These are phyloP conservation scores for Globisporangium solare DNA, from an alignment of 352 stramenopile genomes.

Conservation along the genomic window DNA sequence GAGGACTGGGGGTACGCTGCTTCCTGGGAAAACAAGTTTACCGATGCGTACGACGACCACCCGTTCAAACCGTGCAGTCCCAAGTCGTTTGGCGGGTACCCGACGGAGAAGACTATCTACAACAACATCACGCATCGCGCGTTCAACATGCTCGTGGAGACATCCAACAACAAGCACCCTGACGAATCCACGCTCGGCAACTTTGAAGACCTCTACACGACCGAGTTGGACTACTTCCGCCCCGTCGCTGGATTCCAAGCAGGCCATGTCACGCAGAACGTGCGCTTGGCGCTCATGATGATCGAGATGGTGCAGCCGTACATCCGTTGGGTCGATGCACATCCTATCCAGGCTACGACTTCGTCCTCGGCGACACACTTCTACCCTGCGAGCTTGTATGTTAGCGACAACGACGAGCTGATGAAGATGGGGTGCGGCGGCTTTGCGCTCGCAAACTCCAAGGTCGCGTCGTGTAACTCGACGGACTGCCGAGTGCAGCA, in stretches of 20 bases:
- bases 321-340: constrained; percentile 68
- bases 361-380: constrained; percentile 20
- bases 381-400: constrained; percentile 42
- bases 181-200: constrained; percentile 61
- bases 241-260: constrained; percentile 38
- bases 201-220: constrained; percentile 56
- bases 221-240: constrained; percentile 62
- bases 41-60: constrained; percentile 17
- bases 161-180: constrained; percentile 89
- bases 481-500: constrained; percentile 30
- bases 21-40: constrained; percentile 80
- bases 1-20: constrained; percentile 97
- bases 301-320: constrained; percentile 96
- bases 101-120: constrained; percentile 87
- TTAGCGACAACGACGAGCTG: constrained; percentile 31
- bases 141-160: constrained; percentile 97
- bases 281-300: constrained; percentile 92
- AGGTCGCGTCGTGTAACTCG: constrained; percentile 48
- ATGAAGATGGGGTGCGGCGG: constrained; percentile 48
- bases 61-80: constrained; percentile 82
- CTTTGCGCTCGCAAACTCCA: constrained; percentile 22
- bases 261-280: constrained; percentile 94
- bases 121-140: constrained; percentile 90
- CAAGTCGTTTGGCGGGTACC: constrained; percentile 89
- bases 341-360: neutral